phyloP scores from a whole-genome alignment of 1,284 basidiomycete genomes.

The Naganishia liquefaciens region DNA sequence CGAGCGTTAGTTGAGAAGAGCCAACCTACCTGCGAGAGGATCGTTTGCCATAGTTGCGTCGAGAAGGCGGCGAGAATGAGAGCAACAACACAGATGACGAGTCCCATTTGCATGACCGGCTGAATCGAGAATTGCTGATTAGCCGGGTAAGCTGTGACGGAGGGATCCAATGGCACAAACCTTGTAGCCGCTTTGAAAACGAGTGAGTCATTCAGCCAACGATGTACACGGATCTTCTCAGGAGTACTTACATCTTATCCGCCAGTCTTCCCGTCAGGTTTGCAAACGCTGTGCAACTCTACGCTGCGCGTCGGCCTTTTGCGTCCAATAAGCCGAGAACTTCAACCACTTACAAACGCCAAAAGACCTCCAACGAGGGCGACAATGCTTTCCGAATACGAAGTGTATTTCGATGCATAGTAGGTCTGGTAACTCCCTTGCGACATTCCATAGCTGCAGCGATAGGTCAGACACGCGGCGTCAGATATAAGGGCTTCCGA shows the following conservation, averaged over 20 bases:
- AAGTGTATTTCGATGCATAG: slow-evolving; percentile 22
- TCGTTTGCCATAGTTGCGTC: slow-evolving; percentile 41
- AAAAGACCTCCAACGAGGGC: slow-evolving; percentile 32
- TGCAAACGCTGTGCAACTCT: slow-evolving; percentile 32
- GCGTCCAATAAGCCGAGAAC: neutral
- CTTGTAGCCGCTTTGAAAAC: slow-evolving; percentile 32
- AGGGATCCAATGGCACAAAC: slow-evolving; percentile 1
- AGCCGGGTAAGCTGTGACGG: neutral
- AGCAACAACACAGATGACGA: slow-evolving; percentile 34
- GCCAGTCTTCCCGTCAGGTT: slow-evolving; percentile 29
- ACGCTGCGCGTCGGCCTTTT: neutral
- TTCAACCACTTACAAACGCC: slow-evolving; percentile 24
- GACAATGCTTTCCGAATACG: slow-evolving; percentile 28
- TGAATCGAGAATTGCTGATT: neutral
- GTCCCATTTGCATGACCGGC: slow-evolving; percentile 37
- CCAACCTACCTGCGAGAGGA: slow-evolving; percentile 38
- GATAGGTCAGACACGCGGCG: neutral
- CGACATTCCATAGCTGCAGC: slow-evolving; percentile 29
- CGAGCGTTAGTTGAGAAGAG: neutral
- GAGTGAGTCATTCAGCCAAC: neutral
- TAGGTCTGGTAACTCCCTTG: slow-evolving; percentile 30
- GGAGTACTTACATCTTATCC: slow-evolving; percentile 31
- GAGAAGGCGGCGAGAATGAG: slow-evolving; percentile 37
- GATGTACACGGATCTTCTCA: neutral
- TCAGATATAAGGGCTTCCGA: neutral